phyloP scores from a whole-genome alignment of 768 basidiomycete genomes.

The Gymnopilus dilepis region DNA sequence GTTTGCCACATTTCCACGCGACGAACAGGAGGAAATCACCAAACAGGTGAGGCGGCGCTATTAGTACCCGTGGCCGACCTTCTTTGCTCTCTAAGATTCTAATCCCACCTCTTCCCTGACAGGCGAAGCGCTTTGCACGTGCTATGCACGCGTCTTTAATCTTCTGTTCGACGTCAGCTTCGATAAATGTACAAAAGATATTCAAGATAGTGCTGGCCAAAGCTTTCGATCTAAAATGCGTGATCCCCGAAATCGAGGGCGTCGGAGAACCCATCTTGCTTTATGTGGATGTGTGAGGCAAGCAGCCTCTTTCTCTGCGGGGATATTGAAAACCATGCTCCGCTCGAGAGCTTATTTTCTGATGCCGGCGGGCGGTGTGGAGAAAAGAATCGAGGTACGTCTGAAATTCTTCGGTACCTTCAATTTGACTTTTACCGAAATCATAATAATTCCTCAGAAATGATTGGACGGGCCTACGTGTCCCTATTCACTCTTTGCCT shows the following conservation, averaged over 20 bases:
- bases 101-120: constrained; percentile 14
- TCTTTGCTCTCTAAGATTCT: no score
- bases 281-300: constrained; percentile 80
- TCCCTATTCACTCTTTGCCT: background rate
- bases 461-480: background rate
- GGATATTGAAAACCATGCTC: constrained; percentile 1
- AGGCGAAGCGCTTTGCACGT: constrained; percentile 97
- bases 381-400: constrained; percentile 36
- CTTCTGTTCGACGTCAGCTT: constrained; percentile 98
- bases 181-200: constrained; percentile 99
- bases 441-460: constrained; percentile 4
- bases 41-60: constrained; percentile 72
- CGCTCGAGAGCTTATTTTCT: constrained; percentile 18
- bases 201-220: constrained; percentile 98
- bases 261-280: constrained; percentile 95
- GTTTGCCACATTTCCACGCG: constrained; percentile 92
- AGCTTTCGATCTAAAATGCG: constrained; percentile 98
- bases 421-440: background rate
- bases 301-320: constrained; percentile 17
- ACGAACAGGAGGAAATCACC: constrained; percentile 99
- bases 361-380: constrained; percentile 30
- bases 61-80: background rate
- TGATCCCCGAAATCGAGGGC: constrained; percentile 96
- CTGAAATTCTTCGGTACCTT: background rate
- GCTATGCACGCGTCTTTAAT: constrained; percentile 99